A percentile compares a stretch with the other conserved stretches of the same genome.
Conservation (phyloP, 2,329 filamentous ascomycete genomes). For the Claviceps citrina region DNA sequence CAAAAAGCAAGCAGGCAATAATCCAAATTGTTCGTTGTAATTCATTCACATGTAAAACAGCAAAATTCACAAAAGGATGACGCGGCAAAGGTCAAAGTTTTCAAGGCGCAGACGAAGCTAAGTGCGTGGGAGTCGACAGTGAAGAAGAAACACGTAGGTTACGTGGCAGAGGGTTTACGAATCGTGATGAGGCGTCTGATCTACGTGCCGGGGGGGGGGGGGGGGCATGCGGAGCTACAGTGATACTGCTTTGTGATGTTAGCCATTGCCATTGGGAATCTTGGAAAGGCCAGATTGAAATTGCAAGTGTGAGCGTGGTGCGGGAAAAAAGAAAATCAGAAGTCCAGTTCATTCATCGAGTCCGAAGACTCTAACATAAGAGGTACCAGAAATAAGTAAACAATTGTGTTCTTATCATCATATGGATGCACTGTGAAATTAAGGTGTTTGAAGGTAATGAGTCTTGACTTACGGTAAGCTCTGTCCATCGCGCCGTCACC, state of each 20-base stretch:
- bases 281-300: neutral
- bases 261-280: conserved; percentile 3
- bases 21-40: conserved; percentile 1
- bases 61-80: conserved; percentile 1
- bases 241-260: conserved; percentile 6
- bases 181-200: neutral
- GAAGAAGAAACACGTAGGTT: too few species aligned
- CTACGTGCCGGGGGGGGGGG: too few species aligned
- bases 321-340: conserved; percentile 41
- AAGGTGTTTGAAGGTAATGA: neutral
- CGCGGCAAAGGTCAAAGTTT: neutral
- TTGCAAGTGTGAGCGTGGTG: conserved; percentile 5
- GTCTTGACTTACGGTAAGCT: conserved; percentile 6
- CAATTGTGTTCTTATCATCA: conserved; percentile 58
- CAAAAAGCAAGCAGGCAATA: conserved; percentile 1
- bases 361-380: conserved; percentile 68
- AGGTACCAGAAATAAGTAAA: conserved; percentile 81
- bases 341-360: conserved; percentile 75
- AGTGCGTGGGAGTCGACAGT: neutral
- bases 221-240: neutral
- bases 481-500: too few species aligned
- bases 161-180: too few species aligned
- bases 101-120: neutral
- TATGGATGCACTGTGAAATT: conserved; percentile 14
- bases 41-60: conserved; percentile 9